These are phyloP conservation scores for Candida andamanensis DNA, from an alignment of 805 yeast species.

Conservation along the genomic window DNA sequence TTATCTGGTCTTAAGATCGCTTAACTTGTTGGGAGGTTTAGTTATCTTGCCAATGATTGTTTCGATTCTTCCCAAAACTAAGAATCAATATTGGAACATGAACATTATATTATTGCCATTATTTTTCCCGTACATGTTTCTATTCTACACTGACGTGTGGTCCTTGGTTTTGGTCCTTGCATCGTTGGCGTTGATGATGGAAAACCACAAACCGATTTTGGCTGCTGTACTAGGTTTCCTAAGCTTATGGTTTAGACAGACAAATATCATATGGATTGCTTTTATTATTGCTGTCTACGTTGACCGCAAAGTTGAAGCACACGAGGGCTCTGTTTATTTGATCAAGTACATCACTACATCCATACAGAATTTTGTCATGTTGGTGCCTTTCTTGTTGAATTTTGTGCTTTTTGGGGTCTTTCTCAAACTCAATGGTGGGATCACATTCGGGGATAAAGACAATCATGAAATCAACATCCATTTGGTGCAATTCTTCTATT, in stretches of 20 bases:
- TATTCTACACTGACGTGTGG: constrained; percentile 95
- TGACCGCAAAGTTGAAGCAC: constrained; percentile 33
- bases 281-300: constrained; percentile 52
- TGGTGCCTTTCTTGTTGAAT: constrained; percentile 51
- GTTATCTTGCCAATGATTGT: constrained; percentile 47
- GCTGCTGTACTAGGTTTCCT: constrained; percentile 54
- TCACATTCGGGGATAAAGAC: constrained; percentile 86
- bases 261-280: constrained; percentile 83
- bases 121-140: constrained; percentile 62
- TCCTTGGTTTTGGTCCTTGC: constrained; percentile 63
- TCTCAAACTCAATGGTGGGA: constrained; percentile 66
- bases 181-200: constrained; percentile 32
- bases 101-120: constrained; percentile 56
- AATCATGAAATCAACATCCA: constrained; percentile 75
- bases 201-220: constrained; percentile 12
- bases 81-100: constrained; percentile 20
- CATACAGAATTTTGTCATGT: constrained; percentile 15
- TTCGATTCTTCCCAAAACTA: constrained; percentile 7
- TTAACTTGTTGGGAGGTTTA: constrained; percentile 66
- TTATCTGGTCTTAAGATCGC: constrained; percentile 24
- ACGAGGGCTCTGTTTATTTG: constrained; percentile 10
- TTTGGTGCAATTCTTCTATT: constrained; percentile 77
- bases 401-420: constrained; percentile 52
- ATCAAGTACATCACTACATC: constrained; percentile 23
- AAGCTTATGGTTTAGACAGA: constrained; percentile 80